Evolutionary conservation across 768 basidiomycete genomes (phyloP), one percentile per base, ranked within the genome.

Genomic region (Pleurotus cornucopiae): DNA sequence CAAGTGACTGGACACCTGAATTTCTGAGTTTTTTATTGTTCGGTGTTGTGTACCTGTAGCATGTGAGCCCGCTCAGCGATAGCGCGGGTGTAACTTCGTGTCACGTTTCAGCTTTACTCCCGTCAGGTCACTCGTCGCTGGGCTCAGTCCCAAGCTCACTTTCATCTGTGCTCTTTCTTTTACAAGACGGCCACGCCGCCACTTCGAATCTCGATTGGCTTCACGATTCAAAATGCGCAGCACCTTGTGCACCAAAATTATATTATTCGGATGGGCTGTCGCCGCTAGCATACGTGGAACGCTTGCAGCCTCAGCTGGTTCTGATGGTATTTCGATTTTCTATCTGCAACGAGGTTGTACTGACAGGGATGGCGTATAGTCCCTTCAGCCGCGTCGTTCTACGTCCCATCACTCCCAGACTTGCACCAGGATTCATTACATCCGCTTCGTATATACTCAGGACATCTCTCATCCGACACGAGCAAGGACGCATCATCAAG

Each of bases 311-410:
- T 26, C 48, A 7, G 39, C 39, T 18, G 39, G 26, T 18, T 12
- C 39, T 18, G 39, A 40, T 53, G 51, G 51, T 53, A 53, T 25
- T 16, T 7, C 9, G n/a, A 14, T 41, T 39, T 41, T 7, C 5
- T n/a, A 4, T n/a, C n/a, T 18, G 34, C 37, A 38, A 41, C 12
- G n/a, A 2, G 21, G n/a, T 41, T n/a, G 21, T 25, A 18, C 46
- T 47, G 23, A 47, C 21, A 13, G 51, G 11, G 23, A 1, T 16
- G n/a, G 16, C 18, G 11, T 18, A n/a, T 18, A 91, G 89, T 82
- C 43, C 88, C 89, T 18, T 82, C 90, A 9, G 90, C 92, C 7
- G 85, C 91, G 0, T 89, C 88, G 0, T 94, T 93, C 72, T 94
- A 90, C 62, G 88, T 94, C 43, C 79, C 83, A 2, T 78, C 70